These are phyloP conservation scores for Pseudognaphalium luteoalbum DNA, from an alignment of 129 eudicot species.

Conservation along the genomic window DNA sequence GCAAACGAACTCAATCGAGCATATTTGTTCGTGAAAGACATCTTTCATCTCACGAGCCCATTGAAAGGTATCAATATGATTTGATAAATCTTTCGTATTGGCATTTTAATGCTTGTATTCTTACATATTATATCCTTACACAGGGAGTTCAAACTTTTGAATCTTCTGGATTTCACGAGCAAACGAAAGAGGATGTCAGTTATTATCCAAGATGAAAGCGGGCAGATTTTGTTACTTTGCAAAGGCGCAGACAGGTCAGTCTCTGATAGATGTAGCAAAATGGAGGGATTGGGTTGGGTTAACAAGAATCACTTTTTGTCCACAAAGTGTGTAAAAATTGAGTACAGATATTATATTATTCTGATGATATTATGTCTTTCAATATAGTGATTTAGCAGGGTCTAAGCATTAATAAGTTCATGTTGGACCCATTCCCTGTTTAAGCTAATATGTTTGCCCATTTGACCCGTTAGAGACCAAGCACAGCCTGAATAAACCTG, in stretches of 20 bases:
- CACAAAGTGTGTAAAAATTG: neutral
- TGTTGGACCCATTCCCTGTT: neutral
- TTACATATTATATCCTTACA: constrained; percentile 10
- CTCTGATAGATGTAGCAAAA: neutral
- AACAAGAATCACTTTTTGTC: neutral
- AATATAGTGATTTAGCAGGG: neutral
- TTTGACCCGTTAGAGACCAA: neutral
- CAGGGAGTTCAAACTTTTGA: constrained; percentile 92
- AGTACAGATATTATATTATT: too few species aligned
- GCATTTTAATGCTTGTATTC: neutral
- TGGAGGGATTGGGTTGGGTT: neutral
- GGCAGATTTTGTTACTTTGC: constrained; percentile 79
- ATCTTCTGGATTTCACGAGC: constrained; percentile 83
- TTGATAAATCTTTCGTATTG: neutral
- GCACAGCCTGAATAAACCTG: neutral
- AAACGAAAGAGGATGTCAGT: constrained; percentile 97
- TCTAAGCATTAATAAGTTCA: neutral
- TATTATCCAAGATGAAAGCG: constrained; percentile 67
- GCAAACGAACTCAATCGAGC: constrained; percentile 58
- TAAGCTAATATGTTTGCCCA: neutral
- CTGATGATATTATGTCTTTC: neutral
- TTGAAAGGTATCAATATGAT: constrained; percentile 41
- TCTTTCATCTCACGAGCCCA: constrained; percentile 36
- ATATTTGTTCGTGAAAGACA: constrained; percentile 49
- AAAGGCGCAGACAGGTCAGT: constrained; percentile 98